Conservation (phyloP, 495 filamentous ascomycete genomes). For the Aspergillus biplanus region DNA sequence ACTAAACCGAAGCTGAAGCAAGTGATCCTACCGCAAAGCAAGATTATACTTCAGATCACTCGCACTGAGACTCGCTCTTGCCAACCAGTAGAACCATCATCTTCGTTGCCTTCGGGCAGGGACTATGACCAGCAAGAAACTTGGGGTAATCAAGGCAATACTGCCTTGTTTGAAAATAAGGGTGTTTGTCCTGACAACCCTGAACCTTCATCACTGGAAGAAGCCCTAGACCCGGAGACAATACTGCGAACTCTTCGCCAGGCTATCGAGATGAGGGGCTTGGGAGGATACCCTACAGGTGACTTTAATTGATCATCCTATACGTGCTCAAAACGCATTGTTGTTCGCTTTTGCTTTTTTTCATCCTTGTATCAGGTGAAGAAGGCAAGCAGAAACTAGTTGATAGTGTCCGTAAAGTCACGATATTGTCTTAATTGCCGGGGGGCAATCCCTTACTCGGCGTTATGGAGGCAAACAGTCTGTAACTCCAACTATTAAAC, state of each 20-base stretch:
- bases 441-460: too few species aligned
- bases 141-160: not conserved
- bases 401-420: too few species aligned
- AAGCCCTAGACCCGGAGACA: not conserved
- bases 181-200: not conserved
- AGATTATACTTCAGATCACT: slow-evolving; percentile 14
- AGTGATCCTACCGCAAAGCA: slow-evolving; percentile 21
- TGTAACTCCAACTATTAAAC: too few species aligned
- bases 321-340: too few species aligned
- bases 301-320: too few species aligned
- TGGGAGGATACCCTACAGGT: not conserved
- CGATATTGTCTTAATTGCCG: too few species aligned
- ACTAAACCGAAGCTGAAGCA: slow-evolving; percentile 14
- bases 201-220: not conserved
- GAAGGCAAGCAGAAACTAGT: too few species aligned
- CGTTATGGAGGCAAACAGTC: too few species aligned
- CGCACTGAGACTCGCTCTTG: not conserved
- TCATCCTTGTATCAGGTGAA: too few species aligned
- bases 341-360: too few species aligned
- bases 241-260: not conserved
- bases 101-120: not conserved
- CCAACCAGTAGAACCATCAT: not conserved
- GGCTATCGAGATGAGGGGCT: not conserved
- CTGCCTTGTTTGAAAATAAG: too few species aligned
- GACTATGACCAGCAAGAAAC: not conserved